Base-by-base conservation (phyloP, 2,329 filamentous ascomycete genomes). In the Mollisia scopiformis region DNA sequence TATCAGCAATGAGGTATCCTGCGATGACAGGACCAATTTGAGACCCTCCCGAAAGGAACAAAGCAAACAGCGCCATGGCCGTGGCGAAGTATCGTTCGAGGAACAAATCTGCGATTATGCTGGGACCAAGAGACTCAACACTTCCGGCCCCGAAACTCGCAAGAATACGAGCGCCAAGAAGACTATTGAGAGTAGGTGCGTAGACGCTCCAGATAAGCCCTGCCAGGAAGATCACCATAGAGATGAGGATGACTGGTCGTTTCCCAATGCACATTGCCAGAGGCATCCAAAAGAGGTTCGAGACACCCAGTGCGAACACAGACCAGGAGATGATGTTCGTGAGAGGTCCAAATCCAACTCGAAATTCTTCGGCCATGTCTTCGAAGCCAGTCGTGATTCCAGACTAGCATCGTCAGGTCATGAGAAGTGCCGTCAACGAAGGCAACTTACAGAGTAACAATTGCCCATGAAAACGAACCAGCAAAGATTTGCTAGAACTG, bases 11-110 rank as follows among this genome's bases (percentile, higher is more conserved):
- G 2, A 76, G 64, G 46, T 69, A 76, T 2, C 74, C 74, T 2
- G 72, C 72, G 41, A 75, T 74, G 16, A 75, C 62, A 3, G 75
- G 74, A 1, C 73, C 74, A 27, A 75, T 63, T 57, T 75, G 73
- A 1, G 73, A 73, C 1, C 74, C 74, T 25, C 69, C 72, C 6
- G 73, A 72, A 14, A 76, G 66, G 33, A 68, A 73, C 2, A 73
- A 64, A 2, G 73, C 67, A 37, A 75, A 76, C 3, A 71, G 56
- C 2, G 74, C 74, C 74, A 75, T 76, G 2, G 74, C 53, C 1
- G 51, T 55, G 37, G 66, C 64, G 50, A 68, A 68, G 35, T 67
- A 65, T 37, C 58, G 43, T 55, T 68, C 65, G 8, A 65, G 43
- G 37, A 60, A 67, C 37, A 67, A 21, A 37, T 65, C 66, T 58